Evolutionary conservation across 805 yeast species (phyloP).

Genomic region (Kodamaea laetipori): DNA sequence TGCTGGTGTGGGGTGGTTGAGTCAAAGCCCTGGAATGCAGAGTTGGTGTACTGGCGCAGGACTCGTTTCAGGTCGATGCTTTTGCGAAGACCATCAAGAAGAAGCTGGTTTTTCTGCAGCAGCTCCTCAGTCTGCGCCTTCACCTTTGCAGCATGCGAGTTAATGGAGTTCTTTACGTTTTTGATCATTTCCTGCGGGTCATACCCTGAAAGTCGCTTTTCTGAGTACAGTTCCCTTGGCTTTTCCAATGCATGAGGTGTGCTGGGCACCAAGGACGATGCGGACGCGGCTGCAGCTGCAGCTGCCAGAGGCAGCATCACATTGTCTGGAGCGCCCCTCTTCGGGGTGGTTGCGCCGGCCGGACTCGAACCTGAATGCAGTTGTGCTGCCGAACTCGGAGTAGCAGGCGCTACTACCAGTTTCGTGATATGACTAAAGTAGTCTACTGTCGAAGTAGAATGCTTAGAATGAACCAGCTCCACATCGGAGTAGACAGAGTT

Average conservation of each 20-base stretch:
- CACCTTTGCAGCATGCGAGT: conserved; percentile 24
- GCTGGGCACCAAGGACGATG: not conserved
- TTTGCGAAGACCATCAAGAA: conserved; percentile 37
- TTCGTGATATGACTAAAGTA: conserved; percentile 1
- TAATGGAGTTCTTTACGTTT: conserved; percentile 32
- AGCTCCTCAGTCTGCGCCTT: conserved; percentile 21
- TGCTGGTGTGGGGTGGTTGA: not conserved
- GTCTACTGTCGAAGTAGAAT: conserved; percentile 2
- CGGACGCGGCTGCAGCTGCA: conserved; percentile 13
- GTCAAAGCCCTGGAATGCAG: conserved; percentile 10
- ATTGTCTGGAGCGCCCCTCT: conserved; percentile 1
- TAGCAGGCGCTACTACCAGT: not conserved
- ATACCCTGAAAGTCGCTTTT: conserved; percentile 20
- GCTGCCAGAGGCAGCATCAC: conserved; percentile 8
- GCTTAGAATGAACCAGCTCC: conserved; percentile 1
- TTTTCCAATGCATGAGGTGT: not conserved
- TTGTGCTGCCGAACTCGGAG: not conserved
- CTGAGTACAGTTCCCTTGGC: conserved; percentile 1
- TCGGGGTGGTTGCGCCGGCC: not conserved
- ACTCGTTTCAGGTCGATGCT: conserved; percentile 39
- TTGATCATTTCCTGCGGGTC: conserved; percentile 36
- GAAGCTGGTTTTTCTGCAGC: conserved; percentile 21
- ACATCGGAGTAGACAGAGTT: conserved; percentile 3
- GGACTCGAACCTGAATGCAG: conserved; percentile 2
- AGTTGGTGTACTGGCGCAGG: conserved; percentile 5